Conservation (phyloP, 2,329 filamentous ascomycete species). For the Ilyonectria sp. region DNA sequence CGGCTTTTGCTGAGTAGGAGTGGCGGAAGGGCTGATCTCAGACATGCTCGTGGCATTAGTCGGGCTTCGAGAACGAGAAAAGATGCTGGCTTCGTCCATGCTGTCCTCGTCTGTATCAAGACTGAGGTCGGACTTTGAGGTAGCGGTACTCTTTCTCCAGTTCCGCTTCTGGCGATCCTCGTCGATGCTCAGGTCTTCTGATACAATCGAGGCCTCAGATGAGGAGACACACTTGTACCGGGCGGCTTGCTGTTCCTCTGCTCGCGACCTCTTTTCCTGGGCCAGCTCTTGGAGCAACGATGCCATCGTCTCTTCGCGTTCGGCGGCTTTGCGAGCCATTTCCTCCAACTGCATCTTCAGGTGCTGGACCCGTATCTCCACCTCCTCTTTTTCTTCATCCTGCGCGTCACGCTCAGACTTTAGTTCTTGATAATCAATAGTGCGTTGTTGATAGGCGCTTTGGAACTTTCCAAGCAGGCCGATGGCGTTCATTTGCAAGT, state of each 20-base stretch:
- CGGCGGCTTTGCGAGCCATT: slow-evolving; percentile 67
- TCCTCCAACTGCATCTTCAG: slow-evolving; percentile 73
- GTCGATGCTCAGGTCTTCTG: slow-evolving; percentile 69
- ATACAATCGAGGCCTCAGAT: slow-evolving; percentile 61
- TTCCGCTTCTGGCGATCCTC: slow-evolving; percentile 62
- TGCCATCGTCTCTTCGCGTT: slow-evolving; percentile 68
- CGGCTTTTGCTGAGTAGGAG: slow-evolving; percentile 43
- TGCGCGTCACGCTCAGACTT: slow-evolving; percentile 68
- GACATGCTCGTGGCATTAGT: slow-evolving; percentile 60
- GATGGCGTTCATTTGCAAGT: slow-evolving; percentile 71
- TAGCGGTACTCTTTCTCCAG: slow-evolving; percentile 62
- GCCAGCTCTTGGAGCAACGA: slow-evolving; percentile 66
- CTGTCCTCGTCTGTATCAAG: slow-evolving; percentile 69
- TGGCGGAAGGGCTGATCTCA: slow-evolving; percentile 47
- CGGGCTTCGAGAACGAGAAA: slow-evolving; percentile 73
- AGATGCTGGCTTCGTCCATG: slow-evolving; percentile 69
- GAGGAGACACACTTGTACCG: slow-evolving; percentile 47
- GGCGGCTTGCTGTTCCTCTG: slow-evolving; percentile 57
- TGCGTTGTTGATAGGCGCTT: slow-evolving; percentile 69
- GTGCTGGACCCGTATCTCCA: slow-evolving; percentile 65
- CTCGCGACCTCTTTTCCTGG: slow-evolving; percentile 64
- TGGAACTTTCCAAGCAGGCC: slow-evolving; percentile 71
- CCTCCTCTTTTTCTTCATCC: slow-evolving; percentile 70
- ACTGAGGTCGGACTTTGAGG: slow-evolving; percentile 58
- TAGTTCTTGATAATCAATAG: slow-evolving; percentile 65